Conservation (phyloP, 2,329 filamentous ascomycete genomes). For the Fusarium ambrosium region DNA sequence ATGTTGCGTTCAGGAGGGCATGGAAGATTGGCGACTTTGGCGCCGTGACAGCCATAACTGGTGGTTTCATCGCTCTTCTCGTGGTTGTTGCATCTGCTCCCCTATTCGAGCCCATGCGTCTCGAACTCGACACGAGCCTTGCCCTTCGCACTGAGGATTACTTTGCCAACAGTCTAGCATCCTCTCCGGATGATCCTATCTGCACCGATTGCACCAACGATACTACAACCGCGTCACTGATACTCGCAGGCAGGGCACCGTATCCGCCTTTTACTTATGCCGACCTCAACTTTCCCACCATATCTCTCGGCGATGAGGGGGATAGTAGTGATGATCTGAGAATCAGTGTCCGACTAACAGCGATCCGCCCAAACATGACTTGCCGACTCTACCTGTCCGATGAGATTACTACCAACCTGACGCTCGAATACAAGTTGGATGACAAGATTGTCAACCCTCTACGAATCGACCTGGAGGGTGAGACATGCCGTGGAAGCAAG, state of each 20-base stretch:
- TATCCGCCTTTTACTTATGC: constrained; percentile 56
- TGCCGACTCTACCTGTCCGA: constrained; percentile 38
- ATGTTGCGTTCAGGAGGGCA: constrained; percentile 46
- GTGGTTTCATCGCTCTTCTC: constrained; percentile 47
- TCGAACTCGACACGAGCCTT: constrained; percentile 41
- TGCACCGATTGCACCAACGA: constrained; percentile 47
- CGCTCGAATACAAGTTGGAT: constrained; percentile 30
- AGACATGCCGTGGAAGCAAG: constrained; percentile 30
- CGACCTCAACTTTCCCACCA: constrained; percentile 45
- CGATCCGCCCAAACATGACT: constrained; percentile 50
- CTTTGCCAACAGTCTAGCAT: constrained; percentile 48
- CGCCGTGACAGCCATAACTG: constrained; percentile 46
- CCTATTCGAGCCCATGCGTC: constrained; percentile 49
- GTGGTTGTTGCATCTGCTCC: constrained; percentile 51
- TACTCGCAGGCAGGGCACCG: constrained; percentile 51
- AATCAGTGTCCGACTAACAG: constrained; percentile 48
- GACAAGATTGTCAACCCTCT: constrained; percentile 38
- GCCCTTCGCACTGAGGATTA: constrained; percentile 47
- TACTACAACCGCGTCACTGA: constrained; percentile 50
- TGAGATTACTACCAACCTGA: constrained; percentile 46
- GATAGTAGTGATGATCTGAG: constrained; percentile 14
- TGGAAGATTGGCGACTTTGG: constrained; percentile 45
- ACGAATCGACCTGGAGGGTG: constrained; percentile 41
- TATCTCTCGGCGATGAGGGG: constrained; percentile 36
- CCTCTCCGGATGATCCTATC: constrained; percentile 39